These are phyloP conservation scores for Lasiodiplodia sp. DNA, from an alignment of 2,329 filamentous ascomycete species.

Conservation along the genomic window DNA sequence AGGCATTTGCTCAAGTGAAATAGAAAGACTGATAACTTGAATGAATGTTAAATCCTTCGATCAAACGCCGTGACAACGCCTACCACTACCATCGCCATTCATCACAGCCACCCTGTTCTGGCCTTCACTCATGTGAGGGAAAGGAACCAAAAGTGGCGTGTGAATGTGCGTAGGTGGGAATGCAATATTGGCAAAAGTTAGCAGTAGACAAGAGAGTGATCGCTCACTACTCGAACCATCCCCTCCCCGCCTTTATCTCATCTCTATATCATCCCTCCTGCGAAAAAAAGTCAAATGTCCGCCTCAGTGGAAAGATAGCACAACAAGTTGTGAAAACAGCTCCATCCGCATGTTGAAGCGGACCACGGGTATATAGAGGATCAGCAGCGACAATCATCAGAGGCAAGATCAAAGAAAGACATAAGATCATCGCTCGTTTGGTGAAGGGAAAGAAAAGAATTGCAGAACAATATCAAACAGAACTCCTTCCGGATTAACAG, in stretches of 20 bases:
- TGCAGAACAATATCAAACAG: neutral
- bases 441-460: neutral
- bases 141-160: neutral
- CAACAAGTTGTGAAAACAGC: neutral
- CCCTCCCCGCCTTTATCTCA: neutral
- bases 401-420: neutral
- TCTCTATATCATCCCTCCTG: neutral
- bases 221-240: neutral
- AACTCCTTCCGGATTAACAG: neutral
- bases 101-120: neutral
- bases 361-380: constrained; percentile 14
- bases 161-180: neutral
- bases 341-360: constrained; percentile 25
- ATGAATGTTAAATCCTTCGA: too few relatives aligned
- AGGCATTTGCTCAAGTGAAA: neutral
- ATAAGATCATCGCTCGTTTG: neutral
- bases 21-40: too few relatives aligned
- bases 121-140: neutral
- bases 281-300: neutral
- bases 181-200: neutral
- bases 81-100: neutral
- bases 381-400: neutral
- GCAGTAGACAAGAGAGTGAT: neutral
- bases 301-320: neutral
- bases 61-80: neutral